Evolutionary conservation across 495 filamentous ascomycete genomes (phyloP), one percentile per base, ranked within the genome.

Genomic region (Trypethelium eluteriae): DNA sequence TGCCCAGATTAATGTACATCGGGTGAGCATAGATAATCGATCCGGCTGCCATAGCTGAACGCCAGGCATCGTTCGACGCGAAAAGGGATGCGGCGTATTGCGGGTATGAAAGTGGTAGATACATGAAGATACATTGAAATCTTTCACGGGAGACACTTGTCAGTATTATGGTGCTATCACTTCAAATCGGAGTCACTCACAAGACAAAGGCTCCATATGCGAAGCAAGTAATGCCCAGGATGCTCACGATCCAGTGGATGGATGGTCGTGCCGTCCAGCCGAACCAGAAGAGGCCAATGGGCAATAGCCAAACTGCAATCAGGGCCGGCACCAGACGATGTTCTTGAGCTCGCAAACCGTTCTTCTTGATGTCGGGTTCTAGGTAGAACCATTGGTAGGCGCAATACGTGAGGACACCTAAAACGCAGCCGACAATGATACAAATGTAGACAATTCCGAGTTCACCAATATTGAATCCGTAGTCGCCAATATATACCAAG

Each of bases 401-500:
- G 69, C 67, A 73, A 75, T 86, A 87, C 34, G 80, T 68, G 25
- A 72, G 71, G 32, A 86, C 76, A 44, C 78, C 84, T 62, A 87
- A 66, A 56, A 83, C 64, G 70, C 81, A 84, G 12, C 81, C 77
- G 35, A 88, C 79, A 65, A 84, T 70, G 69, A 88, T 79, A 70
- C 83, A 84, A 10, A 84, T 73, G 79, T 89, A 90, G 53, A 84
- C 82, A 7, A 88, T 77, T 47, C 86, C 86, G 62, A 82, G 77
- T 65, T 82, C 68, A 62, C 87, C 86, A 25, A 84, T 76, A 64
- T 77, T 82, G 78, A 89, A 86, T 70, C 76, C 73, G 75, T 88
- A 88, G 64, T 81, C 77, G 61, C 75, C 77, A 0, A 79, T 78
- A 74, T 86, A 89, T 63, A 89, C 85, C 35, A 89, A 76, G 0